Evolutionary conservation across 768 basidiomycete species (phyloP), one percentile per base, ranked within the genome.

Genomic region (Tulasnella calospora): DNA sequence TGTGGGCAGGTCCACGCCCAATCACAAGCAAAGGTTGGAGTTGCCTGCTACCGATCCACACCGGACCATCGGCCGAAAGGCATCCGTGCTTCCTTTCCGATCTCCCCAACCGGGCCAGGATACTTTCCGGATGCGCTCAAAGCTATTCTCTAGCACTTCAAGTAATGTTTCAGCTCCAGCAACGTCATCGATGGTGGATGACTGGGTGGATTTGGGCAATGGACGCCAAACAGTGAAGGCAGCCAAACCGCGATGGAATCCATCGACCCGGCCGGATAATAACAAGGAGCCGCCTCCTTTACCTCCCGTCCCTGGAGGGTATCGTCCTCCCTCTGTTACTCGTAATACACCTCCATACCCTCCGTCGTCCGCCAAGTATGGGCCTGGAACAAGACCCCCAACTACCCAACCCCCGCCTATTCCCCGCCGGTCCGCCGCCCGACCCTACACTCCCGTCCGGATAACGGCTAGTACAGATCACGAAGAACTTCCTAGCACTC

Each of bases 201-300:
- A 76, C n/a, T 76, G 75, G 75, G 75, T 76, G 10, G 75, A 76
- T 36, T 33, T 74, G 47, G 51, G 55, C 33, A 38, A 61, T 41
- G 75, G 75, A 6, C 36, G 38, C 3, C 71, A 72, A 36, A 76
- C 75, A 33, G 40, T 76, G 27, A 76, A 76, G 36, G 30, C 44
- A 10, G 44, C 77, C 44, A 88, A 89, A 81, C 90, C 90, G 79
- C 86, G 84, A 44, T 95, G 94, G 94, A 95, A 95, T 82, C 88
- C 91, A 80, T 95, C 93, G 6, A 94, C 93, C 0, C 93, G 87
- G 72, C 85, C 85, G 40, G 80, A 84, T 10, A 81, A 81, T 55
- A 88, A 87, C 38, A 82, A 88, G 80, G 90, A 88, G 82, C 86
- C 85, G 40, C 84, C 87, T 44, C 87, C 88, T 38, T 86, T 77